Conservation (phyloP, 1,139 yeast genomes). For the Yamadazyma triangularis region DNA sequence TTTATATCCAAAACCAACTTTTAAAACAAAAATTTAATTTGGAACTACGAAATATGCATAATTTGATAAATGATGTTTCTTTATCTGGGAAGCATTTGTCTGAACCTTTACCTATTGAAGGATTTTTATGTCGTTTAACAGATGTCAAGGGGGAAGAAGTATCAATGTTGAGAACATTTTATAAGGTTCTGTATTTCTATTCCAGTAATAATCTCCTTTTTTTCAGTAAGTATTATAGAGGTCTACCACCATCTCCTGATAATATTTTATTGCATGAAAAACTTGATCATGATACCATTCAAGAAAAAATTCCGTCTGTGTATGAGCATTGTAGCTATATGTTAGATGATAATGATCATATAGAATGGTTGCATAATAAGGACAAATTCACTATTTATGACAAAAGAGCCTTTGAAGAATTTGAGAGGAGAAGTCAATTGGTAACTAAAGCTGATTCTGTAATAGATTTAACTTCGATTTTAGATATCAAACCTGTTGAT, state of each 20-base stretch:
- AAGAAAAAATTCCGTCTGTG: conserved; percentile 19
- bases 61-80: conserved; percentile 1
- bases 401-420: conserved; percentile 53
- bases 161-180: conserved; percentile 41
- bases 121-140: conserved; percentile 61
- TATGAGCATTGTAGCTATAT: conserved; percentile 51
- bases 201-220: conserved; percentile 60
- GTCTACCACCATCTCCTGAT: conserved; percentile 55
- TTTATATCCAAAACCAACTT: conserved; percentile 30
- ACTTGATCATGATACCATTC: conserved; percentile 1
- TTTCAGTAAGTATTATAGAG: conserved; percentile 51
- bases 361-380: conserved; percentile 53
- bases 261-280: conserved; percentile 17
- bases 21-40: conserved; percentile 28
- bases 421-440: conserved; percentile 55
- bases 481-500: conserved; percentile 27
- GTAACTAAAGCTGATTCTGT: conserved; percentile 57
- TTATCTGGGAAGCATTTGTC: not conserved
- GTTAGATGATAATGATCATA: conserved; percentile 43
- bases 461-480: conserved; percentile 54
- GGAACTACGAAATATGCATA: conserved; percentile 50
- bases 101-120: conserved; percentile 74
- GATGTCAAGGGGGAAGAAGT: conserved; percentile 45
- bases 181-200: conserved; percentile 57
- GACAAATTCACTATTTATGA: conserved; percentile 54